Evolutionary conservation across 2,329 filamentous ascomycete genomes (phyloP).

Genomic region (Lithohypha guttulata): DNA sequence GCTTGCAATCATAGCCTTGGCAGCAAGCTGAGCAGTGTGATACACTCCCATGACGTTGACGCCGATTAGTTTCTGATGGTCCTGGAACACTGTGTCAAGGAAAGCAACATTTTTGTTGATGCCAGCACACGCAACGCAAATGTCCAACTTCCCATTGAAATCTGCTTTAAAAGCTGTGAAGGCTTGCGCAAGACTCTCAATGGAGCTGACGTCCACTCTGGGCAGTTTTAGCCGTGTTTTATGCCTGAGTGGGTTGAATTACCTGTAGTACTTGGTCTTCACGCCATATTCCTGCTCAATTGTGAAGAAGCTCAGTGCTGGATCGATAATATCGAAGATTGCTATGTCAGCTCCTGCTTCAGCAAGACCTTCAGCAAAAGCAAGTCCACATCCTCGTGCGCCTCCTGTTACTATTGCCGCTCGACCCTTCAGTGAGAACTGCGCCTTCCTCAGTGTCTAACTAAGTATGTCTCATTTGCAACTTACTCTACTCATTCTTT

Average conservation of each 20-base stretch:
- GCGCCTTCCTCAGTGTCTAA: no score
- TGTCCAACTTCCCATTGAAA: conserved; percentile 31
- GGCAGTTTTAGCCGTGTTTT: neutral
- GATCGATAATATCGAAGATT: conserved; percentile 38
- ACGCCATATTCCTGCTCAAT: conserved; percentile 35
- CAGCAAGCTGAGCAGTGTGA: conserved; percentile 39
- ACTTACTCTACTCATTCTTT: no score
- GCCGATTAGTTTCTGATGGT: conserved; percentile 32
- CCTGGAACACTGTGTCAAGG: conserved; percentile 34
- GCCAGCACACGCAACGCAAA: conserved; percentile 37
- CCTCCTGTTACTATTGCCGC: conserved; percentile 39
- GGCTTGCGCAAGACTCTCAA: conserved; percentile 24
- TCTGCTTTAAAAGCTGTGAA: conserved; percentile 28
- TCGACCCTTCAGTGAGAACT: conserved; percentile 42
- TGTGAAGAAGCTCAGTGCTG: conserved; percentile 29
- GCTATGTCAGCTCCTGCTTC: conserved; percentile 38
- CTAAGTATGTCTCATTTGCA: no score
- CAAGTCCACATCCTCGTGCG: conserved; percentile 37
- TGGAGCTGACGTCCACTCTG: conserved; percentile 33
- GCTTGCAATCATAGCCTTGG: conserved; percentile 42
- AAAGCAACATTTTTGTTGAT: conserved; percentile 37
- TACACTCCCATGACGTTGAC: conserved; percentile 39
- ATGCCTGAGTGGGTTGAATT: conserved; percentile 3
- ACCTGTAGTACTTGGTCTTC: conserved; percentile 33
- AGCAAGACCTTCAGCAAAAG: conserved; percentile 35